Percentiles rank a stretch among this genome's conserved stretches.
Evolutionary conservation across 345 rosid species (phyloP).

Genomic region (Orychophragmus violaceus): DNA sequence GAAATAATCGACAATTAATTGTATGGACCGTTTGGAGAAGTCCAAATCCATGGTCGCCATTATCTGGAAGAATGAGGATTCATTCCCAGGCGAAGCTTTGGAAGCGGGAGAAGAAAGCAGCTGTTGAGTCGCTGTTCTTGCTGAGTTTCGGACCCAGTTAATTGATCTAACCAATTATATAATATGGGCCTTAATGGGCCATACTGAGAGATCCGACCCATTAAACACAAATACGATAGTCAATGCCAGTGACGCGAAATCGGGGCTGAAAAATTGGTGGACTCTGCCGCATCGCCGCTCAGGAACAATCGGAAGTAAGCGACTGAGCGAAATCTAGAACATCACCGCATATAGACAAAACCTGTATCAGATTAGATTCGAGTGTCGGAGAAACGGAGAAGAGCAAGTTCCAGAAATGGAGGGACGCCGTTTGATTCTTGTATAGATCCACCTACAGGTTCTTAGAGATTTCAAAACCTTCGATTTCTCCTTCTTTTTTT

Average conservation of each 20-base stretch:
- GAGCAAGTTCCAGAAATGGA: slow-evolving; percentile 7
- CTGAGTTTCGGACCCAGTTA: slow-evolving; percentile 10
- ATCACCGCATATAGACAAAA: neutral
- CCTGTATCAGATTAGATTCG: neutral
- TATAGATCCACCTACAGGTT: slow-evolving; percentile 24
- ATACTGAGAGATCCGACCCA: neutral
- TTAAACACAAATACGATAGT: slow-evolving; percentile 1
- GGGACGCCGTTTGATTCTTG: slow-evolving; percentile 16
- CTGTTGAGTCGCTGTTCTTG: slow-evolving; percentile 17
- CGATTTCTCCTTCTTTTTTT: neutral
- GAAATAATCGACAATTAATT: no score
- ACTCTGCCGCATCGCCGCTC: slow-evolving; percentile 26
- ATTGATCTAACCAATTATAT: neutral
- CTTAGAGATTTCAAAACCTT: slow-evolving; percentile 9
- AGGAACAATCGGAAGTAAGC: neutral
- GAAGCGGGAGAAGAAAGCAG: slow-evolving; percentile 9
- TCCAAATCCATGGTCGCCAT: slow-evolving; percentile 42
- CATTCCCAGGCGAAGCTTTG: no score
- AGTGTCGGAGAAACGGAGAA: neutral
- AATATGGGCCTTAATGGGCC: neutral
- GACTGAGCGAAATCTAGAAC: neutral
- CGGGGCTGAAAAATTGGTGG: slow-evolving; percentile 9
- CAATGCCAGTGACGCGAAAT: slow-evolving; percentile 16
- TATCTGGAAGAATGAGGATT: slow-evolving; percentile 6
- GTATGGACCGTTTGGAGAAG: no score